Base-by-base conservation (phyloP, 192 early-diverging fungal genomes). In the Dissophora globulifera region DNA sequence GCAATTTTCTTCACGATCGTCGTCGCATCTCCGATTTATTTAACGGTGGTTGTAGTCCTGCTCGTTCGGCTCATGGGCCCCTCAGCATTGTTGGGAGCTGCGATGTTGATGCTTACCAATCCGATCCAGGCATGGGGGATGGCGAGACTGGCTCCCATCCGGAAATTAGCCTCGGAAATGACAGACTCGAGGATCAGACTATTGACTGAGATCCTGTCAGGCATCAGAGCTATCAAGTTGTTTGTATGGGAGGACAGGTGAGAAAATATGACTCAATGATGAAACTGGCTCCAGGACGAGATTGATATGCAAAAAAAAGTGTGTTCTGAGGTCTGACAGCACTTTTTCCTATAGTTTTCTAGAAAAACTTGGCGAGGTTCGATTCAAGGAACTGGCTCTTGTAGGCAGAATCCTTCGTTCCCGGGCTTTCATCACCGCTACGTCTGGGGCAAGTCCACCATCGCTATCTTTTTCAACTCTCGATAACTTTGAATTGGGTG, bases 181-280 rank as follows among this genome's bases (percentile, higher is more conserved):
- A 87, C 86, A 0, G 87, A 89, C 65, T 67, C 26, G n/a, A 69
- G 87, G 7, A 72, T 83, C 40, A 75, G 59, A 11, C 49, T 83
- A 3, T 78, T 79, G 15, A 79, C 85, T 45, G 84, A 89, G 57
- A 51, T 89, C 19, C 49, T 85, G 6, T 58, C 71, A 12, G 71
- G 85, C 9, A 80, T 89, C 15, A 81, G 81, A 11, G 78, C 79
- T 17, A 84, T 91, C 59, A 91, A 90, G 58, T 83, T 85, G 29
- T 89, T 87, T 52, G 87, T 83, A 7, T 90, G 63, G 63, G 63
- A 66, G 43, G 26, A 54, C 19, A 66, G 80, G 83, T 81, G 82
- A 49, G 16, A 57, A n/a, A n/a, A n/a, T n/a, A n/a, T n/a, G n/a
- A n/a, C n/a, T n/a, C n/a, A n/a, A n/a, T n/a, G n/a, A n/a, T n/a